Evolutionary conservation across 2,329 filamentous ascomycete genomes (phyloP).

Genomic region (Chrysosporium keratinophilum): DNA sequence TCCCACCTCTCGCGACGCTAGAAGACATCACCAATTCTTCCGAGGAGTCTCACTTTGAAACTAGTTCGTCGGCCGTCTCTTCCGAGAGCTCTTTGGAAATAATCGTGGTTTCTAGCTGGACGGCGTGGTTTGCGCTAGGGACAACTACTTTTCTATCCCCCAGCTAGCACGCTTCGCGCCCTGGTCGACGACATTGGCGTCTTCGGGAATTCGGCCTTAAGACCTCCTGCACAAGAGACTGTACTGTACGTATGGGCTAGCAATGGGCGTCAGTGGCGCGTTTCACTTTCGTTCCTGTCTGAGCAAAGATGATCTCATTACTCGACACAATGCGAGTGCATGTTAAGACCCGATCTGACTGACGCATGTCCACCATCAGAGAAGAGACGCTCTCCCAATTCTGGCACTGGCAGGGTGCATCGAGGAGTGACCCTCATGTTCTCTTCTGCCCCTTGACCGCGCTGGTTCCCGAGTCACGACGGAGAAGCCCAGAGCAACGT

Average conservation of each 20-base stretch:
- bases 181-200: no score
- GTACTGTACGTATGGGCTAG: not conserved
- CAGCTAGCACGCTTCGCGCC: no score
- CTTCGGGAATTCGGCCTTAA: no score
- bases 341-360: not conserved
- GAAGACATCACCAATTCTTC: not conserved
- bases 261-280: not conserved
- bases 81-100: not conserved
- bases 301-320: not conserved
- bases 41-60: slow-evolving; percentile 9
- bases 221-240: not conserved
- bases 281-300: not conserved
- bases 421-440: not conserved
- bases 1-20: not conserved
- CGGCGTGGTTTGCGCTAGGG: not conserved
- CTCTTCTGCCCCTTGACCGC: not conserved
- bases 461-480: not conserved
- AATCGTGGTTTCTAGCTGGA: not conserved
- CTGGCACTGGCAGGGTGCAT: not conserved
- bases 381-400: not conserved
- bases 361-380: not conserved
- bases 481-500: not conserved
- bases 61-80: not conserved
- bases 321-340: not conserved
- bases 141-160: not conserved